These are phyloP conservation scores for Arxiozyma telluris DNA, from an alignment of 1,139 yeast species.

Conservation along the genomic window DNA sequence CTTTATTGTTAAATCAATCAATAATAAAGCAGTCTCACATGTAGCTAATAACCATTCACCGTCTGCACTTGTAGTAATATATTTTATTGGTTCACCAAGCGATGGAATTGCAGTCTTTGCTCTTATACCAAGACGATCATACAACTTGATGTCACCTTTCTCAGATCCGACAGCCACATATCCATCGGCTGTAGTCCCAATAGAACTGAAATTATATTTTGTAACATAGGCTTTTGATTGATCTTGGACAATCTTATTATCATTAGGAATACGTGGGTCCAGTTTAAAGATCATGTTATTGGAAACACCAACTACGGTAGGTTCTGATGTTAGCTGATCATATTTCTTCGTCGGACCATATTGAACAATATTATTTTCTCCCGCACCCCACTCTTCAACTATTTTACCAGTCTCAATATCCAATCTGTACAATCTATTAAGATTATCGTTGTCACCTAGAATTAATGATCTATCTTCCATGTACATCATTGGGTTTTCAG, in stretches of 20 bases:
- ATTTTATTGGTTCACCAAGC: slow-evolving; percentile 62
- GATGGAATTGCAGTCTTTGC: slow-evolving; percentile 79
- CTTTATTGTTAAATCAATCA: slow-evolving; percentile 57
- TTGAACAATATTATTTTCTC: slow-evolving; percentile 41
- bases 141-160: slow-evolving; percentile 68
- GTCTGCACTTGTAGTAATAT: slow-evolving; percentile 64
- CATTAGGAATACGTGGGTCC: slow-evolving; percentile 63
- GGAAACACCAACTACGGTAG: slow-evolving; percentile 64
- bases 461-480: slow-evolving; percentile 62
- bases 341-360: slow-evolving; percentile 66
- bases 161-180: slow-evolving; percentile 65
- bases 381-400: slow-evolving; percentile 71
- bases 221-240: slow-evolving; percentile 47
- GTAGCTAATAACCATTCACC: slow-evolving; percentile 81
- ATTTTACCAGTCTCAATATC: slow-evolving; percentile 72
- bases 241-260: slow-evolving; percentile 46
- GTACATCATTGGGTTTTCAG: slow-evolving; percentile 65
- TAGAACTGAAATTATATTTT: slow-evolving; percentile 48
- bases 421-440: slow-evolving; percentile 52
- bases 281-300: slow-evolving; percentile 56
- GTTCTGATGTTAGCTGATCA: slow-evolving; percentile 64
- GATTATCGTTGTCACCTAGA: slow-evolving; percentile 44
- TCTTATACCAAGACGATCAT: slow-evolving; percentile 57
- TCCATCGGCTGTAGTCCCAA: slow-evolving; percentile 69
- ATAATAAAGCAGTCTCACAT: slow-evolving; percentile 56